phyloP scores from a whole-genome alignment of 495 filamentous ascomycete species.

The Neurospora terricola region DNA sequence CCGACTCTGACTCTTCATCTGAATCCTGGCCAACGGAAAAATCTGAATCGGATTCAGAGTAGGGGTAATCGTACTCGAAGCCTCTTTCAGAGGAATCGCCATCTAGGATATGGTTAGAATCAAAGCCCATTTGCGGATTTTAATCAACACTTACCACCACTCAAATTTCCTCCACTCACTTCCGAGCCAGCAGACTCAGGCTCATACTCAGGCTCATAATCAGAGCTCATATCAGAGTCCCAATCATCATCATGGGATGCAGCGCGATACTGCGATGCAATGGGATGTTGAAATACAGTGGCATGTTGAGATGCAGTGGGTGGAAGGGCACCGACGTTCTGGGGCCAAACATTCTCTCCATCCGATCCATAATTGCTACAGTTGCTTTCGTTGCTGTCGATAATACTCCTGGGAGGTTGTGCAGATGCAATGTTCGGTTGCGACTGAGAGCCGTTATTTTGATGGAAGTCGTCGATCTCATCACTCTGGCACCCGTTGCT shows the following conservation, averaged over 20 bases:
- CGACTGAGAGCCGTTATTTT: conserved; percentile 17
- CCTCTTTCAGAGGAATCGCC: neutral
- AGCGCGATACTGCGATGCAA: neutral
- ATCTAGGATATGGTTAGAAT: neutral
- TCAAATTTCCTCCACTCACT: conserved; percentile 7
- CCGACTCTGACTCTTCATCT: neutral
- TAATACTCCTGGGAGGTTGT: neutral
- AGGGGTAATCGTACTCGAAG: neutral
- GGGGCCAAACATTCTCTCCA: neutral
- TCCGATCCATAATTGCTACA: neutral
- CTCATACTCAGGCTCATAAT: conserved; percentile 5
- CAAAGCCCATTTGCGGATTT: neutral
- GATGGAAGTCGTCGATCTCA: conserved; percentile 7
- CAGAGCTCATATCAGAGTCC: neutral
- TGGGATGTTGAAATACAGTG: neutral
- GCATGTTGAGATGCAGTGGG: neutral
- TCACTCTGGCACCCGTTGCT: conserved; percentile 6
- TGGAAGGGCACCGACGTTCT: neutral
- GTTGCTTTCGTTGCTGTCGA: neutral
- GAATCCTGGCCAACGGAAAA: neutral
- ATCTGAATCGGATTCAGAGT: neutral
- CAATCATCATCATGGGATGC: neutral
- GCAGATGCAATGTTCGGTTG: neutral
- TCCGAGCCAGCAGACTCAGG: conserved; percentile 15
- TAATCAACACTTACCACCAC: neutral